Conservation (phyloP, 306 rosid species). For the Macrotyloma uniflorum region DNA sequence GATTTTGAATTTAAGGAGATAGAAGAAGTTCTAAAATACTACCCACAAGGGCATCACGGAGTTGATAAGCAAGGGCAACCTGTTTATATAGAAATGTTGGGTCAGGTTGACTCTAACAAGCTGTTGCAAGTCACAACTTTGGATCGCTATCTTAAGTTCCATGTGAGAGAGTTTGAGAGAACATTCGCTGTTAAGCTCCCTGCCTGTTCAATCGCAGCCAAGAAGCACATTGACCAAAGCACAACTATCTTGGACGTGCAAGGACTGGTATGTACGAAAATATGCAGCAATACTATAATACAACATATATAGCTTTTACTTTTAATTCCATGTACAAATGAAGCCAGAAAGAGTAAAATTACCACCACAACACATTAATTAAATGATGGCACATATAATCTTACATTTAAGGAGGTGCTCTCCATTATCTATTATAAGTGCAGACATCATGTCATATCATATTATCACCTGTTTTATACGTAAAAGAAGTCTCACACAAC, state of each 20-base stretch:
- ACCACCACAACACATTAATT: not conserved
- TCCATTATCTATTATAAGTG: not conserved
- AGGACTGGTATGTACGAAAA: conserved; percentile 72
- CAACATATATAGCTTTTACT: not conserved
- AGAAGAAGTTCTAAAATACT: conserved; percentile 83
- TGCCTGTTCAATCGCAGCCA: conserved; percentile 86
- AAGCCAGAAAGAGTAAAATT: not conserved
- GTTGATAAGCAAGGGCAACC: conserved; percentile 91
- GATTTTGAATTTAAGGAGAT: conserved; percentile 84
- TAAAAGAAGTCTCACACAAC: conserved; percentile 2
- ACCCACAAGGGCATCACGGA: conserved; percentile 98
- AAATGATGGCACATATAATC: not conserved
- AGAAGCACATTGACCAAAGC: conserved; percentile 92
- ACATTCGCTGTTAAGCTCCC: conserved; percentile 77
- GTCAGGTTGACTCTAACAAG: conserved; percentile 80
- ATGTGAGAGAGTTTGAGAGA: conserved; percentile 86
- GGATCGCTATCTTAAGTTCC: conserved; percentile 87
- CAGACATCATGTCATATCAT: not conserved
- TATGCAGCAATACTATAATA: not conserved
- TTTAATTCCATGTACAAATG: not conserved
- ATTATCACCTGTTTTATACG: conserved; percentile 3
- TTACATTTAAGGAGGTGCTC: not conserved
- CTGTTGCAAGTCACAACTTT: conserved; percentile 86
- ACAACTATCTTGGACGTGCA: conserved; percentile 96
- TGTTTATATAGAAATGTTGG: conserved; percentile 86